A percentile compares a stretch with the other conserved stretches of the same genome.
Conservation (phyloP, 2,329 filamentous ascomycete genomes). For the Colletotrichum aenigma region DNA sequence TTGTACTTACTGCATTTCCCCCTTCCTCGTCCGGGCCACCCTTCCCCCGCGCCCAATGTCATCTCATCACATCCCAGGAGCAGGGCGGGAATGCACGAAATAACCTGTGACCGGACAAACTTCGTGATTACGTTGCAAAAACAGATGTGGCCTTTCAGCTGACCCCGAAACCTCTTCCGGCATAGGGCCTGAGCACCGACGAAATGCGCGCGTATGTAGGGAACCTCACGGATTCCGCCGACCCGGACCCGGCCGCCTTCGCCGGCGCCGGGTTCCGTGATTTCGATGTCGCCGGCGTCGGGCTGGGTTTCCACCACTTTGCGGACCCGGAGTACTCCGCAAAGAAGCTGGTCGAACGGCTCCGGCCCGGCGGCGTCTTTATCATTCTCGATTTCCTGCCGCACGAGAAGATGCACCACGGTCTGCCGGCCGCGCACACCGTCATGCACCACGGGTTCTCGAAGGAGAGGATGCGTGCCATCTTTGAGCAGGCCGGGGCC, state of each 20-base stretch:
- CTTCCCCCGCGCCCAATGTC: not conserved
- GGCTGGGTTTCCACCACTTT: slow-evolving; percentile 71
- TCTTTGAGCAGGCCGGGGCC: slow-evolving; percentile 69
- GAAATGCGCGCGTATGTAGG: slow-evolving; percentile 64
- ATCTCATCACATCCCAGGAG: slow-evolving; percentile 3
- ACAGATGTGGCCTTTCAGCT: not conserved
- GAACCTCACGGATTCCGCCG: slow-evolving; percentile 55
- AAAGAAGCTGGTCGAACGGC: slow-evolving; percentile 60
- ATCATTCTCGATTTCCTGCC: slow-evolving; percentile 72
- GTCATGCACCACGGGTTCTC: slow-evolving; percentile 72
- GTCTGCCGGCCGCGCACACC: slow-evolving; percentile 43
- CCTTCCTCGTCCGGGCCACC: not conserved
- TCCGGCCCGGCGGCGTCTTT: slow-evolving; percentile 69
- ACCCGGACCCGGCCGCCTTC: slow-evolving; percentile 58
- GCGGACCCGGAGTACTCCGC: slow-evolving; percentile 66
- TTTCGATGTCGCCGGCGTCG: slow-evolving; percentile 72
- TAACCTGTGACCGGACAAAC: not conserved
- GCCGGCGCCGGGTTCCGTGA: slow-evolving; percentile 65
- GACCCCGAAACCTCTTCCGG: not conserved
- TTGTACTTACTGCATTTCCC: not conserved
- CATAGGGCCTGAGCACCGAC: slow-evolving; percentile 49
- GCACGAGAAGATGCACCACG: slow-evolving; percentile 41
- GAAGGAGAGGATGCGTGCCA: slow-evolving; percentile 57
- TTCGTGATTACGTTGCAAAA: not conserved
- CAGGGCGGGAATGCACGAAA: not conserved